Evolutionary conservation across 2,329 filamentous ascomycete species (phyloP), one percentile per base, ranked within the genome.

Genomic region (Xylariaceae sp.): DNA sequence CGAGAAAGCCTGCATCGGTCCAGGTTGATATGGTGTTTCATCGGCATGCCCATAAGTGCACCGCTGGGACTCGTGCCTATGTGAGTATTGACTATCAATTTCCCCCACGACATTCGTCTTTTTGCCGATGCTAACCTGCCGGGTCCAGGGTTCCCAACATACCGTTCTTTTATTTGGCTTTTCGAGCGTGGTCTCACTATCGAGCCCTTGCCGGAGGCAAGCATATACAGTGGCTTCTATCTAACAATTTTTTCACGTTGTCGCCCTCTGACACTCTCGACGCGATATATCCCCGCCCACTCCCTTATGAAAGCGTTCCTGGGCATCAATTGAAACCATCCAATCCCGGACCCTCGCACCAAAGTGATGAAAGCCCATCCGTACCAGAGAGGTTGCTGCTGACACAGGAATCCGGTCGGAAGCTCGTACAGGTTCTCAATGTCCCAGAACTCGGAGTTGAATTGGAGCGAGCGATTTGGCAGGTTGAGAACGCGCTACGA

Each of bases 161-260:
- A 12, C 94, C 94, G 16, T 97, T 97, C 77, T 97, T 97, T 76
- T 99, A 97, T 71, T 81, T 97, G 39, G 83, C 83, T 16, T 99
- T 95, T 74, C 83, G 94, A 60, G 87, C 90, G 22, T 97, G 88
- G 87, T 95, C 89, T 18, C 90, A 96, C 71, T 95, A 88, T 84
- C 83, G 87, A 74, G 94, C 94, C 49, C 75, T 95, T 50, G 82
- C 84, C 36, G 94, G 94, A 51, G 92, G 90, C 18, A 88, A 84
- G 65, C 89, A 97, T 68, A 75, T 97, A 32, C 83, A 92, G 61
- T 94, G 89, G 70, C 80, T 99, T 12, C 71, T 92, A 39, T 74
- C 87, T 53, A 85, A 92, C 61, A 83, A 86, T 45, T 80, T 94
- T 26, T 75, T 95, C 37, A 78, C 76, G 2, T 76, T 83, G 0